Conservation (phyloP, 352 stramenopile genomes). For the Globisporangium barbulae region DNA sequence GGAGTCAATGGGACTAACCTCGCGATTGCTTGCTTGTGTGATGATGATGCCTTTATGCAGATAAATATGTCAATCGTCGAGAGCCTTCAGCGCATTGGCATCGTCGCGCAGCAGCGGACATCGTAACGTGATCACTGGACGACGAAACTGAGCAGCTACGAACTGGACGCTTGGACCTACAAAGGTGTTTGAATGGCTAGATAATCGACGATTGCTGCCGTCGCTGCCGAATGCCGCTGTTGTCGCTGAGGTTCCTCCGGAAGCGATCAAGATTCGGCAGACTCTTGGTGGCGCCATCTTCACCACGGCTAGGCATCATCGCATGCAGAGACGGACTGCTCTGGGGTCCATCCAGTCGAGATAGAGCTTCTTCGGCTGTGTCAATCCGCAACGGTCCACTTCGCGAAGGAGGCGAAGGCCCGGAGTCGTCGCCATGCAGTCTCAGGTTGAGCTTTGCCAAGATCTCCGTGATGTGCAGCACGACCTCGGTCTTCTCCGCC, state of each 20-base stretch:
- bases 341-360: background rate
- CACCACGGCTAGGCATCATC: background rate
- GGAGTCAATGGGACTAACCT: background rate
- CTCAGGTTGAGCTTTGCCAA: slow-evolving; percentile 35
- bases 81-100: slow-evolving; percentile 39
- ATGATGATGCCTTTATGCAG: slow-evolving; percentile 18
- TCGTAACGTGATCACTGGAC: background rate
- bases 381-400: background rate
- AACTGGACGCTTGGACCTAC: background rate
- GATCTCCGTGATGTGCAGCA: slow-evolving; percentile 58
- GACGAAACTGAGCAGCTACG: background rate
- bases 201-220: slow-evolving; percentile 16
- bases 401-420: background rate
- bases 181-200: background rate
- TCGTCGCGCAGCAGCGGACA: slow-evolving; percentile 23
- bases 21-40: background rate
- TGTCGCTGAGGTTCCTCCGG: slow-evolving; percentile 8
- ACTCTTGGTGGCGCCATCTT: background rate
- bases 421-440: slow-evolving; percentile 24
- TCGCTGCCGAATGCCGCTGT: slow-evolving; percentile 16
- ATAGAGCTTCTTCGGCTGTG: background rate
- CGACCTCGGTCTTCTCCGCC: slow-evolving; percentile 69
- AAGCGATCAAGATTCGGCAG: slow-evolving; percentile 15
- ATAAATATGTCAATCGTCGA: slow-evolving; percentile 69
- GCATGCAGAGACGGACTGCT: background rate